Conservation (phyloP, 2,329 filamentous ascomycete genomes). For the Trichoderma semiorbis region DNA sequence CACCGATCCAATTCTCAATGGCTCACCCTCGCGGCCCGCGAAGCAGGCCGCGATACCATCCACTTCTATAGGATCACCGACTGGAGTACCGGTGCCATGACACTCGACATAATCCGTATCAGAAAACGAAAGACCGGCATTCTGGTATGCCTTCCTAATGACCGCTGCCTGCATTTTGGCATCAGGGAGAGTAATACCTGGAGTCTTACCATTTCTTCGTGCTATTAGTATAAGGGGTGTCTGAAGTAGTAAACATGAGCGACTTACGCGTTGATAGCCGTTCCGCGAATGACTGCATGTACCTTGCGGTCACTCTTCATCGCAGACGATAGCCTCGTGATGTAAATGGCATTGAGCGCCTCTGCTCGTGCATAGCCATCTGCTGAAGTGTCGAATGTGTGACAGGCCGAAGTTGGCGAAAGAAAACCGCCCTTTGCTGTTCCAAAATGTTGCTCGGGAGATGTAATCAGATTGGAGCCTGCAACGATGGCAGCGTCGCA, state of each 20-base stretch:
- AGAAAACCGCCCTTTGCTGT: slow-evolving; percentile 22
- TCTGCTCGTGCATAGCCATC: slow-evolving; percentile 35
- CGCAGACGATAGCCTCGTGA: slow-evolving; percentile 30
- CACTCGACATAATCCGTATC: slow-evolving; percentile 36
- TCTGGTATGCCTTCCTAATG: slow-evolving; percentile 29
- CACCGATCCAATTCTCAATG: neutral
- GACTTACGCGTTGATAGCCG: slow-evolving; percentile 19
- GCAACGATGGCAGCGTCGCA: slow-evolving; percentile 35
- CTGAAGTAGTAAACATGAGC: no score
- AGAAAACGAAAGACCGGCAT: slow-evolving; percentile 1
- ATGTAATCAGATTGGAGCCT: slow-evolving; percentile 34
- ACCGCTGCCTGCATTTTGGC: slow-evolving; percentile 31
- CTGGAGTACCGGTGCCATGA: slow-evolving; percentile 52
- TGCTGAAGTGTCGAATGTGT: slow-evolving; percentile 31
- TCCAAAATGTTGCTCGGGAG: slow-evolving; percentile 20
- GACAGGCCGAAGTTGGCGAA: slow-evolving; percentile 24
- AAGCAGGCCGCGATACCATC: slow-evolving; percentile 37
- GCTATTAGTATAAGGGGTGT: neutral
- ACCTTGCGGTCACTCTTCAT: slow-evolving; percentile 24
- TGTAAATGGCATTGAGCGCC: slow-evolving; percentile 28
- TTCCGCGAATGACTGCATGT: slow-evolving; percentile 21
- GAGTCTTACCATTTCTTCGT: slow-evolving; percentile 22
- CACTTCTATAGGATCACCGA: slow-evolving; percentile 52
- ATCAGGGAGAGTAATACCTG: slow-evolving; percentile 26
- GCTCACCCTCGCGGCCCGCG: slow-evolving; percentile 7